Conservation (phyloP, 345 rosid species). For the Salix exigua region DNA sequence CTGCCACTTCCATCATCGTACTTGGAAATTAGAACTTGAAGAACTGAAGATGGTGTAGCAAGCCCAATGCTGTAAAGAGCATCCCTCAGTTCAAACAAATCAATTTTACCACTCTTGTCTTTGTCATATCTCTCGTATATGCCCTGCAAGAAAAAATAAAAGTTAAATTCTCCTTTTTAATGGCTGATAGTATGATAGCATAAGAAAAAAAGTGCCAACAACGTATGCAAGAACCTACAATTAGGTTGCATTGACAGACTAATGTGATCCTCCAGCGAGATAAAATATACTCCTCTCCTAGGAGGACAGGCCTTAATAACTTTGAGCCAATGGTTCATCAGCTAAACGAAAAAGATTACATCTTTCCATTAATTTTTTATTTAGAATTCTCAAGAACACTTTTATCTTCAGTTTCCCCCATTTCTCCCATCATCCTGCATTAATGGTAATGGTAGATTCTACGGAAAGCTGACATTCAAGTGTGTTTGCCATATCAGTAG, state of each 20-base stretch:
- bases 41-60: constrained; percentile 60
- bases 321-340: not conserved
- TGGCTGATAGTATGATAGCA: not conserved
- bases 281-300: not conserved
- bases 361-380: not conserved
- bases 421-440: not conserved
- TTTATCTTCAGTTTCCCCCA: not conserved
- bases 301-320: not conserved
- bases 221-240: not conserved
- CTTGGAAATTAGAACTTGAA: constrained; percentile 46
- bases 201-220: not conserved
- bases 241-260: not conserved
- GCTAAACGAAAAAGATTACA: not conserved
- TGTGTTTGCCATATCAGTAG: not conserved
- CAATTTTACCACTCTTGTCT: constrained; percentile 62
- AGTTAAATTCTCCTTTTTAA: not conserved
- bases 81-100: constrained; percentile 53
- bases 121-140: constrained; percentile 62
- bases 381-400: not conserved
- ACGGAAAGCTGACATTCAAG: not conserved
- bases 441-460: not conserved
- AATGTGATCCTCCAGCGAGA: not conserved
- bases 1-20: constrained; percentile 48
- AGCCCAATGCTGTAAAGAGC: constrained; percentile 57
- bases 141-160: constrained; percentile 29